Percentiles rank a stretch among this genome's conserved stretches.
Evolutionary conservation across 2,329 filamentous ascomycete species (phyloP).

Genomic region (Colletotrichum spinosum): DNA sequence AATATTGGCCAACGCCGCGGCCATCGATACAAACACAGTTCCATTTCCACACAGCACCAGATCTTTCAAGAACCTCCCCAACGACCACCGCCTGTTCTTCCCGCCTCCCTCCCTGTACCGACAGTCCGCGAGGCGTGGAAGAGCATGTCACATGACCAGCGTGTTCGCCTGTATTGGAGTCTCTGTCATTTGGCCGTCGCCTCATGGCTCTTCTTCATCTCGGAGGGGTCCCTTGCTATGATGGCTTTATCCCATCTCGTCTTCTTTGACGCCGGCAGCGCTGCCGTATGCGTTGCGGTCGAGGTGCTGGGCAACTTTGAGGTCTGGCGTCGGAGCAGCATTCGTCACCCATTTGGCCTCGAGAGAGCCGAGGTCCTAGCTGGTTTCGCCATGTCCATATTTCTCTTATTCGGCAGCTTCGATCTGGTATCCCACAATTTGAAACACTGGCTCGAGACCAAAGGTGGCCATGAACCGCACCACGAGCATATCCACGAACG

Average conservation of each 20-base stretch:
- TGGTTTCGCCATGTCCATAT: constrained; percentile 95
- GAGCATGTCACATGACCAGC: constrained; percentile 91
- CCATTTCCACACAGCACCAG: constrained; percentile 87
- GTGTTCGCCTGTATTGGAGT: constrained; percentile 86
- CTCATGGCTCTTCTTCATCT: constrained; percentile 85
- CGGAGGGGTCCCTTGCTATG: constrained; percentile 87
- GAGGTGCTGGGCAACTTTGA: constrained; percentile 97
- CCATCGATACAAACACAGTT: constrained; percentile 98
- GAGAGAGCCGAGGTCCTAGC: constrained; percentile 94
- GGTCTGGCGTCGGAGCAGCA: constrained; percentile 92
- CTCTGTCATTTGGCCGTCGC: constrained; percentile 88
- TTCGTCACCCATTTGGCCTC: constrained; percentile 93
- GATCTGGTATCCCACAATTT: constrained; percentile 94
- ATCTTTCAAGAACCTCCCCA: constrained; percentile 94
- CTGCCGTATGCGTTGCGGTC: constrained; percentile 89
- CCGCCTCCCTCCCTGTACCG: constrained; percentile 91
- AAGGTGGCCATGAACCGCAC: constrained; percentile 79
- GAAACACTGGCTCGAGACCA: constrained; percentile 86
- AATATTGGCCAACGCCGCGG: constrained; percentile 92
- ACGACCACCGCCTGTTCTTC: constrained; percentile 86
- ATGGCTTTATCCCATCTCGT: constrained; percentile 93
- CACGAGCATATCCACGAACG: constrained; percentile 74
- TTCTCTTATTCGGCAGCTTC: constrained; percentile 96
- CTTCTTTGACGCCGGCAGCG: constrained; percentile 94
- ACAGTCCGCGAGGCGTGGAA: constrained; percentile 88